These are phyloP conservation scores for Climacium dendroides DNA, from an alignment of 225 moss, liverwort and hornwort genomes.

Conservation along the genomic window DNA sequence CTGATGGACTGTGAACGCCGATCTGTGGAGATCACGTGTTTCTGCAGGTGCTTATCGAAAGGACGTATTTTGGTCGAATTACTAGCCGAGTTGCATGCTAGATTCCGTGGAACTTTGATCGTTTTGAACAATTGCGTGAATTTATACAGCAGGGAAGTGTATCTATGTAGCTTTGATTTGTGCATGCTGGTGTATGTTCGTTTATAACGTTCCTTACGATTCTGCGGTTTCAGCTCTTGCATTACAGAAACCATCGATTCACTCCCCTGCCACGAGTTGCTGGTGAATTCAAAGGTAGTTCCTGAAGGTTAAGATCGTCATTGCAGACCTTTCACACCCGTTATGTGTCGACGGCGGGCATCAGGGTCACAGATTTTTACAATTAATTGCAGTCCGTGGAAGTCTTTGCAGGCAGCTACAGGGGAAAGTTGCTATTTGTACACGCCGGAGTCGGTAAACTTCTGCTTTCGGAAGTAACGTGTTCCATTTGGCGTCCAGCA, in stretches of 20 bases:
- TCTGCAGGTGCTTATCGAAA: not conserved
- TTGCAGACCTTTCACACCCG: not conserved
- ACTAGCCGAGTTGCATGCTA: too few relatives aligned
- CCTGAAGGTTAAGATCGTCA: not conserved
- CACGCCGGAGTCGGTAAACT: not conserved
- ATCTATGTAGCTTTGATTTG: too few relatives aligned
- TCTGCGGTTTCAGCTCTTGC: too few relatives aligned
- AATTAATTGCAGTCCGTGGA: not conserved
- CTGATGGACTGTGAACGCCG: not conserved
- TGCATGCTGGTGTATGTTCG: not conserved
- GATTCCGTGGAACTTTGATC: not conserved
- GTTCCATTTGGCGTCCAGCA: not conserved
- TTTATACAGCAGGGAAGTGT: rapidly evolving
- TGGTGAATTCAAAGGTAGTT: too few relatives aligned
- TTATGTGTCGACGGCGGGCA: too few relatives aligned
- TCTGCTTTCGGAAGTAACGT: not conserved
- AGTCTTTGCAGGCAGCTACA: not conserved
- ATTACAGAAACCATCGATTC: too few relatives aligned
- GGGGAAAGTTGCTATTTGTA: too few relatives aligned
- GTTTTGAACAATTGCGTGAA: too few relatives aligned
- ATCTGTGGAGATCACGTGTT: not conserved
- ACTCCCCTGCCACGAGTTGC: too few relatives aligned
- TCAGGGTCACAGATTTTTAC: too few relatives aligned
- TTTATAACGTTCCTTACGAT: rapidly evolving
- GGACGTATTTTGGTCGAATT: not conserved